phyloP scores from a whole-genome alignment of 2,329 filamentous ascomycete genomes.

The Colletotrichum lentis region DNA sequence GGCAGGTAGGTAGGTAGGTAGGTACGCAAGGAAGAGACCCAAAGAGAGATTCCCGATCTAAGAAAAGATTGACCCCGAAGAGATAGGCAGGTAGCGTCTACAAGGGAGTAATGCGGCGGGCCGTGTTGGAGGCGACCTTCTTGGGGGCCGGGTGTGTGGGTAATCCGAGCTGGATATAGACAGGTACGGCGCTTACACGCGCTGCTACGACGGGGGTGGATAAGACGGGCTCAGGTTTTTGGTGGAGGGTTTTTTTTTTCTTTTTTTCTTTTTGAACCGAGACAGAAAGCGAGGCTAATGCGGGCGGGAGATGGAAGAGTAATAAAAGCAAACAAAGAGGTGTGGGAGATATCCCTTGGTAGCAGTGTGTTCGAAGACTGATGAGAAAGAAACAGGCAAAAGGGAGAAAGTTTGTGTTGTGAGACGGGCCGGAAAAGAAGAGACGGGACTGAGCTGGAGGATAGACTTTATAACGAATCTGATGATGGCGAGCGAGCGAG shows the following conservation, averaged over 20 bases:
- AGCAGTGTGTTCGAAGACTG: neutral
- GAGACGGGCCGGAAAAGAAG: constrained; percentile 12
- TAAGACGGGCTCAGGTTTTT: neutral
- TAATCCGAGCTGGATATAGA: constrained; percentile 32
- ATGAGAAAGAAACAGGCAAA: neutral
- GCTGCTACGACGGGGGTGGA: constrained; percentile 11
- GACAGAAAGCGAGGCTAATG: constrained; percentile 29
- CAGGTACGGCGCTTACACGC: constrained; percentile 37
- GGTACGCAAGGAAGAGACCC: constrained; percentile 1
- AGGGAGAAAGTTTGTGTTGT: constrained; percentile 10
- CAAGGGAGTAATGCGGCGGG: constrained; percentile 25
- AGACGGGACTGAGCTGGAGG: constrained; percentile 16
- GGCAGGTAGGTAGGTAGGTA: neutral
- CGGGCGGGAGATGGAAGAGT: constrained; percentile 24
- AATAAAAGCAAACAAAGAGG: neutral
- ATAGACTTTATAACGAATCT: constrained; percentile 33
- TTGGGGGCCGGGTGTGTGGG: constrained; percentile 21
- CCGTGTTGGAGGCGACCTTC: constrained; percentile 10
- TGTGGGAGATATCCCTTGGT: neutral
- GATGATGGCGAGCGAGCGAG: neutral
- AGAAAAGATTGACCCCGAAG: constrained; percentile 27
- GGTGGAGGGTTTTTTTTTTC: too few species aligned
- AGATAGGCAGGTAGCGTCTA: constrained; percentile 1
- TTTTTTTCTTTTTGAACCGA: constrained; percentile 15
- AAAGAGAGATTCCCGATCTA: constrained; percentile 29